A percentile compares a stretch with the other conserved stretches of the same genome.
These are phyloP conservation scores for Chrysopogon serrulatus DNA, from an alignment of 176 grass and related monocot genomes.

Conservation along the genomic window DNA sequence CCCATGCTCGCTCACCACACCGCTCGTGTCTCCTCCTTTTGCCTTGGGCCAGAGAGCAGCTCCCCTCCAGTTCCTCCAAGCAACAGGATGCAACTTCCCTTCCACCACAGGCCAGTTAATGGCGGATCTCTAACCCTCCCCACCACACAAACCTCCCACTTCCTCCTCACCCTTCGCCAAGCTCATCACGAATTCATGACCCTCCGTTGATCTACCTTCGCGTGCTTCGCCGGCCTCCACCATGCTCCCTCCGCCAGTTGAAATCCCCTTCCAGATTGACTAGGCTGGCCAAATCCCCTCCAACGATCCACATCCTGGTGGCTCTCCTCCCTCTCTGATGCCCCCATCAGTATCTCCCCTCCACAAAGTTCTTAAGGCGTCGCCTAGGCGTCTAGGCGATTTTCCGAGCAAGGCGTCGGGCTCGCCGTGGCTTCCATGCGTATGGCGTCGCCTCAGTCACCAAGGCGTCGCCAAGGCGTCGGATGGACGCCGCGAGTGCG, in stretches of 20 bases:
- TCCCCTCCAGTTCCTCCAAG: background rate
- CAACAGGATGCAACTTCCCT: background rate
- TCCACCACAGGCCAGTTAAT: background rate
- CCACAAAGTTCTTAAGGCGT: too few relatives aligned
- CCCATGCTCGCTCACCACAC: background rate
- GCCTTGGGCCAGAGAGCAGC: background rate
- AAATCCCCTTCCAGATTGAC: background rate
- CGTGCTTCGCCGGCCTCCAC: background rate
- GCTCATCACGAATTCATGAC: background rate
- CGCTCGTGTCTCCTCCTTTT: background rate
- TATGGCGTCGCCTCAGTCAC: too few relatives aligned
- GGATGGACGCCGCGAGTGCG: too few relatives aligned
- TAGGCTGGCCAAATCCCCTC: background rate
- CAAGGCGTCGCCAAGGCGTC: too few relatives aligned
- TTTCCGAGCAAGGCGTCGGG: too few relatives aligned
- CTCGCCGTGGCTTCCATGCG: too few relatives aligned
- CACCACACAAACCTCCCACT: background rate
- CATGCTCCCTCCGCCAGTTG: background rate
- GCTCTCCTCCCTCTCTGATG: background rate
- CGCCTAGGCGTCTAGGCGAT: too few relatives aligned
- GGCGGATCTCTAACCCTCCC: background rate
- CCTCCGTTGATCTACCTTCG: background rate
- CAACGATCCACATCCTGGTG: background rate
- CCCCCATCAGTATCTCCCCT: background rate
- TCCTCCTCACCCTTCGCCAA: background rate